phyloP scores from a whole-genome alignment of 768 basidiomycete genomes.

The Cystofilobasidium macerans region DNA sequence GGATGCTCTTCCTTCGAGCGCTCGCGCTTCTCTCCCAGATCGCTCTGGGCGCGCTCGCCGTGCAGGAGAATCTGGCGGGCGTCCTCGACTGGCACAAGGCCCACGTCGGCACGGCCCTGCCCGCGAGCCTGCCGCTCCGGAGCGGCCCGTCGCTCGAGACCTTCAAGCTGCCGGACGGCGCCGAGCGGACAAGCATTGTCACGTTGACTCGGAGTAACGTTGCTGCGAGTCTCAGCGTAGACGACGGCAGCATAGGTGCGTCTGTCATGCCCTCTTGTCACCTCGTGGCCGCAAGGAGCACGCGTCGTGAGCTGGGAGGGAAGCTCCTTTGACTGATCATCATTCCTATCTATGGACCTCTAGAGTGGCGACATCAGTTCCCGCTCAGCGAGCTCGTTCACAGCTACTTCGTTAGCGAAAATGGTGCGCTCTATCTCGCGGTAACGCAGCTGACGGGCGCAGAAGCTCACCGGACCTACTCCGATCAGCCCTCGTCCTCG shows the following conservation, averaged over 20 bases:
- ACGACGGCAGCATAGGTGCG: conserved; percentile 59
- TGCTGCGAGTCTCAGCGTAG: conserved; percentile 57
- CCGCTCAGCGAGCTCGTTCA: conserved; percentile 58
- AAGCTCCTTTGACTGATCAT: background rate
- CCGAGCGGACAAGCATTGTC: conserved; percentile 41
- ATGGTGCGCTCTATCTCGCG: background rate
- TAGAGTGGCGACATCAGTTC: conserved; percentile 72
- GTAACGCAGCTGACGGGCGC: background rate
- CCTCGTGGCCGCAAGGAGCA: too few relatives aligned
- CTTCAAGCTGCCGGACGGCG: conserved; percentile 34
- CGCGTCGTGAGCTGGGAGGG: background rate
- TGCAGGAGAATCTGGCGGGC: conserved; percentile 36
- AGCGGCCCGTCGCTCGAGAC: conserved; percentile 46
- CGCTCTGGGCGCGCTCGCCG: conserved; percentile 24
- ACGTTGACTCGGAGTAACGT: conserved; percentile 65
- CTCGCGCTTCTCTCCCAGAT: background rate
- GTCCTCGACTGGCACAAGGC: conserved; percentile 74
- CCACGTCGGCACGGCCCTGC: conserved; percentile 61
- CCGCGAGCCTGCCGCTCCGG: conserved; percentile 39
- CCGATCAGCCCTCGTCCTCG: conserved; percentile 44
- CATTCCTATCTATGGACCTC: background rate
- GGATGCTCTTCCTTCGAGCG: background rate
- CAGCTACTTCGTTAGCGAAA: conserved; percentile 44
- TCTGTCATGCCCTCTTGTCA: background rate
- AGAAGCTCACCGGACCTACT: background rate